Percentiles rank a stretch among this genome's conserved stretches.
Evolutionary conservation across 1,139 yeast genomes (phyloP).

Genomic region (Pichia sp.): DNA sequence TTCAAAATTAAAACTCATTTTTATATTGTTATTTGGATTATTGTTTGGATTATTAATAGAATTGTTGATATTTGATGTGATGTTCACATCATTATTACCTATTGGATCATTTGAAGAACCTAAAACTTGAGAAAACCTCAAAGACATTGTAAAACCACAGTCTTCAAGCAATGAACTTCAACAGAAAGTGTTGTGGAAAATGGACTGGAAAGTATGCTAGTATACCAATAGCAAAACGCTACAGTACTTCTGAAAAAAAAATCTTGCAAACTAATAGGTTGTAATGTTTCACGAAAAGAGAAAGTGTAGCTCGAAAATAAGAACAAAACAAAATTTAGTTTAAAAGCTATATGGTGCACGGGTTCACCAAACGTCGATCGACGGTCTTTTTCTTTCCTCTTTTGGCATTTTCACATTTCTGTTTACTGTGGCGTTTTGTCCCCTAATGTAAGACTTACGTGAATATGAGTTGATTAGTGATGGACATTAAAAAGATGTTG

Average conservation of each 20-base stretch:
- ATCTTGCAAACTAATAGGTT: too few relatives aligned
- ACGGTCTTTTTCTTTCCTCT: too few relatives aligned
- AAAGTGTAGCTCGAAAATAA: too few relatives aligned
- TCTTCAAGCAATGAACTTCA: too few relatives aligned
- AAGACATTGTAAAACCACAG: conserved; percentile 24
- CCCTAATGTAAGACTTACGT: too few relatives aligned
- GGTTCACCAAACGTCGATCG: neutral
- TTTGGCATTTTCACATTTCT: too few relatives aligned
- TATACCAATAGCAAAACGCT: too few relatives aligned
- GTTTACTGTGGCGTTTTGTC: too few relatives aligned
- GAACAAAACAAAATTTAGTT: neutral
- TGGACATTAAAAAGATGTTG: neutral
- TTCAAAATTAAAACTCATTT: conserved; percentile 12
- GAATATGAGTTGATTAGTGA: neutral
- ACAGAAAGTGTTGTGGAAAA: too few relatives aligned
- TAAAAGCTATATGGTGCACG: neutral
- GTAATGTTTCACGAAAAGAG: too few relatives aligned
- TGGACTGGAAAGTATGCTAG: too few relatives aligned
- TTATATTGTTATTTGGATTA: conserved; percentile 1
- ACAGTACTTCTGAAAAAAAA: too few relatives aligned
- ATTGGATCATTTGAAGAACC: conserved; percentile 15
- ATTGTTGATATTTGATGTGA: neutral
- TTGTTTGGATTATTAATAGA: neutral
- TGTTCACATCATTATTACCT: neutral
- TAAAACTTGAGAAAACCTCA: conserved; percentile 25